Percentiles rank a stretch among this genome's conserved stretches.
Conservation (phyloP, 2,329 filamentous ascomycete genomes). For the Drechslera avenae region DNA sequence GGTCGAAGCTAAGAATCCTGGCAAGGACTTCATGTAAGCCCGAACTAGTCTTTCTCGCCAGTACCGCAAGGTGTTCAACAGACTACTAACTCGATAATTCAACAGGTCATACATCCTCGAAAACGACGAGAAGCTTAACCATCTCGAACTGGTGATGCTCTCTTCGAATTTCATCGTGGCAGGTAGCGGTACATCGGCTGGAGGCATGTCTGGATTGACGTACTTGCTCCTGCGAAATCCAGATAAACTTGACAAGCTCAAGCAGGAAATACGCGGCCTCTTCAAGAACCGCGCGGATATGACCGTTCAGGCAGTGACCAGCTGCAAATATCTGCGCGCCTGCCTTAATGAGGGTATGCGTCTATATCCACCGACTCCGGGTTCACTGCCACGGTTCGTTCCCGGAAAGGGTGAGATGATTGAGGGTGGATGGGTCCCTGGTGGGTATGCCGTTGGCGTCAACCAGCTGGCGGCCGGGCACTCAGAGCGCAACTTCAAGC, state of each 20-base stretch:
- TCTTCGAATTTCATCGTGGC: conserved; percentile 18
- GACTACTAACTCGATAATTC: neutral
- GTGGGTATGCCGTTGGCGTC: conserved; percentile 25
- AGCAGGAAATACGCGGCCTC: conserved; percentile 12
- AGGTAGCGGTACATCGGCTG: conserved; percentile 40
- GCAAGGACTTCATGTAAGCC: conserved; percentile 11
- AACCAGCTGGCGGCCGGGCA: conserved; percentile 21
- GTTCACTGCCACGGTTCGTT: conserved; percentile 19
- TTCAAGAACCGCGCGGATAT: conserved; percentile 19
- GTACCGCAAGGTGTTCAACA: neutral
- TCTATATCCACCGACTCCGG: conserved; percentile 20
- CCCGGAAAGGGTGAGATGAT: conserved; percentile 23
- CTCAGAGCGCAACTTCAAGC: conserved; percentile 23
- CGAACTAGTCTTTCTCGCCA: neutral
- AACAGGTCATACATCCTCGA: conserved; percentile 11
- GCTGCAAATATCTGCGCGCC: conserved; percentile 20
- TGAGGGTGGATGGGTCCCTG: conserved; percentile 21
- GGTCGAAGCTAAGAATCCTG: conserved; percentile 6
- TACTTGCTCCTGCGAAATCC: conserved; percentile 16
- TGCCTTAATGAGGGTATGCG: conserved; percentile 25
- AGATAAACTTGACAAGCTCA: conserved; percentile 15
- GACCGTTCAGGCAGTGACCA: conserved; percentile 1
- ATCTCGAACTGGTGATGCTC: conserved; percentile 12
- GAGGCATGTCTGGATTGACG: conserved; percentile 8
- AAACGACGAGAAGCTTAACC: conserved; percentile 12